phyloP scores from a whole-genome alignment of 169 alveolate species.

The Amoebophrya sp. region DNA sequence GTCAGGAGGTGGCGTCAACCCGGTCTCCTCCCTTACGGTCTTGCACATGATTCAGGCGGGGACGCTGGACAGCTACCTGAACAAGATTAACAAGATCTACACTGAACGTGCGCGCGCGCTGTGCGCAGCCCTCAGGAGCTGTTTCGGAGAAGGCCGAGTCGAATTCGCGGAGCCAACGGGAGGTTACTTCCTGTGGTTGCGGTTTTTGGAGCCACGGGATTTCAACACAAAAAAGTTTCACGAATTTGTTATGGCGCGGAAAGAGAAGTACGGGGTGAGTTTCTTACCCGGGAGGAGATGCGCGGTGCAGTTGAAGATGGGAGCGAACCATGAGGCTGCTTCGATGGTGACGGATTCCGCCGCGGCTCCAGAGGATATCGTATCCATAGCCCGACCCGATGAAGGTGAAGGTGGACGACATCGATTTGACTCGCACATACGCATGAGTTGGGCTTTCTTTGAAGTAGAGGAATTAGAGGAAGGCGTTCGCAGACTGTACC shows the following conservation, averaged over 20 bases:
- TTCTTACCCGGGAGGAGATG: not conserved
- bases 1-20: not conserved
- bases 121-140: not conserved
- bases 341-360: no score
- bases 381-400: not conserved
- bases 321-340: no score
- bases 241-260: not conserved
- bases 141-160: not conserved
- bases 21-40: not conserved
- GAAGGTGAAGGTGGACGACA: not conserved
- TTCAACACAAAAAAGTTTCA: not conserved
- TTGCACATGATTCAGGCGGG: not conserved
- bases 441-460: not conserved
- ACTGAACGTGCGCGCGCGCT: not conserved
- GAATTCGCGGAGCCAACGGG: not conserved
- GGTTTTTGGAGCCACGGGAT: not conserved
- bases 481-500: not conserved
- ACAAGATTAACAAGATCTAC: not conserved
- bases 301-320: no score
- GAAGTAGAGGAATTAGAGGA: not conserved
- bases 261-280: not conserved
- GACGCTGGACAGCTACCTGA: not conserved
- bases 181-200: not conserved
- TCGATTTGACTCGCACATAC: not conserved
- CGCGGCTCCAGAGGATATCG: not conserved